Evolutionary conservation across 495 filamentous ascomycete genomes (phyloP), one percentile per base, ranked within the genome.

Genomic region (Parachaetomium inaequale): DNA sequence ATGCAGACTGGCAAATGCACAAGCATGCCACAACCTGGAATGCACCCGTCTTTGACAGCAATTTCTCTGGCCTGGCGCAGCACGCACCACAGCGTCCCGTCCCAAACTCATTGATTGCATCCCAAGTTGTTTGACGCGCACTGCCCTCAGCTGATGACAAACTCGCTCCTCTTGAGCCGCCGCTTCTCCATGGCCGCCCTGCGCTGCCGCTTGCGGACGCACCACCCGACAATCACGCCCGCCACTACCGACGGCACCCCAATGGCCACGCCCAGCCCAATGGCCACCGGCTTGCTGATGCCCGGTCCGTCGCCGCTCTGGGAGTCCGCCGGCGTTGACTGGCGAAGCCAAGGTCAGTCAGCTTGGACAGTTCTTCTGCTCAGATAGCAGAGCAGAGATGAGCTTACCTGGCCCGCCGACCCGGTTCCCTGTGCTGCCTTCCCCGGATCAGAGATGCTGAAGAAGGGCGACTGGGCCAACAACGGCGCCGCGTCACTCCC

Each of bases 251-350:
- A 66, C 12, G 66, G 56, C 4, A 70, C 55, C 1, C 72, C 72
- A 25, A 74, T 66, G 4, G 68, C 68, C 8, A 71, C 70, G 11
- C 66, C 72, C 7, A 74, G 28, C 23, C 68, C 68, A 32, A 74
- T 66, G 1, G 64, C 70, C 31, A 70, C 53, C 12, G 67, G 60
- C 43, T 60, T 65, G 62, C 62, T 69, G 23, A 68, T 40, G 12
- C 42, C 63, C 5, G 58, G 34, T 1, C 12, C 25, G 15, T 23
- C 49, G 19, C 23, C 40, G 40, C 56, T 45, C 32, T 54, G 43
- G 42, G 52, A 28, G n/a, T 66, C 46, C 2, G 32, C 46, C 25
- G 63, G 23, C 1, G 54, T 47, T 51, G 63, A 46, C 31, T 43
- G 14, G 50, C 61, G 28, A 29, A 32, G n/a, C 2, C 10, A 29